Conservation (phyloP, 2,329 filamentous ascomycete genomes). For the Mariannaea elegans region DNA sequence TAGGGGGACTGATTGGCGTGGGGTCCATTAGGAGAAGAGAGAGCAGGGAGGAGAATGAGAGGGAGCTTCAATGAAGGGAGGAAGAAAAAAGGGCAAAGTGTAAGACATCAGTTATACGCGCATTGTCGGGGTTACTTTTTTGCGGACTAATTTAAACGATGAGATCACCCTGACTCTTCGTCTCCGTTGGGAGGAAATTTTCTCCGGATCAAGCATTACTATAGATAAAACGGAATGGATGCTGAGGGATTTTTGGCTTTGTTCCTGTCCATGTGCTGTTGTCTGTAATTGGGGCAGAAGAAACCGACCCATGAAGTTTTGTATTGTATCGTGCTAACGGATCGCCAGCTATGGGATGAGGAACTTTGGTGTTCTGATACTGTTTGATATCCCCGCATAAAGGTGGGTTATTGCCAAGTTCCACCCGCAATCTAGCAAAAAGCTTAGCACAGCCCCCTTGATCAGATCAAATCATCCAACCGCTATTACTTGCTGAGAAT, state of each 20-base stretch:
- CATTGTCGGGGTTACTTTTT: neutral
- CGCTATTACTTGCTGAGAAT: neutral
- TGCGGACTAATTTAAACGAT: neutral
- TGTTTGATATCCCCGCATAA: slow-evolving; percentile 3
- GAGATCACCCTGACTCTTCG: neutral
- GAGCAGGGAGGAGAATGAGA: neutral
- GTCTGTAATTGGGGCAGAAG: neutral
- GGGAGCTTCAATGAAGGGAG: neutral
- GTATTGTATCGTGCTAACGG: slow-evolving; percentile 6
- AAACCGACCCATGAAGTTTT: neutral
- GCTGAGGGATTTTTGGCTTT: slow-evolving; percentile 4
- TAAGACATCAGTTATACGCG: no score
- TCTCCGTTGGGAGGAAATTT: neutral
- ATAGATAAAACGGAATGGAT: neutral
- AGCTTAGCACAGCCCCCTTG: slow-evolving; percentile 10
- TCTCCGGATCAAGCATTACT: neutral
- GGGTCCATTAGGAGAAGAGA: neutral
- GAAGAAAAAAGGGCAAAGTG: neutral
- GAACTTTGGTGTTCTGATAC: slow-evolving; percentile 4
- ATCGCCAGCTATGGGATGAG: neutral
- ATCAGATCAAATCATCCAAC: no score
- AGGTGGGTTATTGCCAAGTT: neutral
- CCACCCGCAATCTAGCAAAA: neutral
- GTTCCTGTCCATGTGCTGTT: neutral
- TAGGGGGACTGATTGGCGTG: neutral